phyloP scores from a whole-genome alignment of 23 red algal species.

The Agarophyton chilense region DNA sequence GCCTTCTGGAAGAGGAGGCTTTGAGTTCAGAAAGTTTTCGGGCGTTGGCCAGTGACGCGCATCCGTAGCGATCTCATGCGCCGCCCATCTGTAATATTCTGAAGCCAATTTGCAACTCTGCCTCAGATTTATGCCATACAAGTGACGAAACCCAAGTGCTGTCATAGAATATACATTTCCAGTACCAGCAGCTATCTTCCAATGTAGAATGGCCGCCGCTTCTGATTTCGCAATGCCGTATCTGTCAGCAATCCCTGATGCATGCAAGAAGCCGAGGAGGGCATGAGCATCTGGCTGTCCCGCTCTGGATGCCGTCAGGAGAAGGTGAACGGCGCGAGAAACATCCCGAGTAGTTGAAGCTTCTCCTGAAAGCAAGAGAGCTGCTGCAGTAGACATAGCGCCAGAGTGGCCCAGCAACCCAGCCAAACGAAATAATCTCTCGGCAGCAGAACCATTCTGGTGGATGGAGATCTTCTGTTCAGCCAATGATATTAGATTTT shows the following conservation, averaged over 20 bases:
- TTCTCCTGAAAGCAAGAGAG: conserved; percentile 50
- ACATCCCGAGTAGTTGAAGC: conserved; percentile 4
- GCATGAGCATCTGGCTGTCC: conserved; percentile 88
- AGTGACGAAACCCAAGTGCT: conserved; percentile 56
- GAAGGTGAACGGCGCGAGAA: conserved; percentile 22
- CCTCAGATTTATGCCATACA: conserved; percentile 44
- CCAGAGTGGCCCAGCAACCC: conserved; percentile 61
- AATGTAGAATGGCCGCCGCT: conserved; percentile 44
- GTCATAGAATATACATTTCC: conserved; percentile 60
- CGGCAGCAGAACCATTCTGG: neutral
- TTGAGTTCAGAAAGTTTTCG: conserved; percentile 47
- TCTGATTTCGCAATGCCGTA: conserved; percentile 34
- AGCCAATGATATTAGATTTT: conserved; percentile 1
- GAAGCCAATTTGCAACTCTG: conserved; percentile 43
- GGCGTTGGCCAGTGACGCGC: conserved; percentile 44
- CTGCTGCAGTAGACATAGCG: conserved; percentile 30
- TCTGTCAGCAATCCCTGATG: conserved; percentile 62
- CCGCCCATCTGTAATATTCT: conserved; percentile 54
- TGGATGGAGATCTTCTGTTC: neutral
- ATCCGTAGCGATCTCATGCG: conserved; percentile 67
- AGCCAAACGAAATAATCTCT: conserved; percentile 53
- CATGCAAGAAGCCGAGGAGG: conserved; percentile 69
- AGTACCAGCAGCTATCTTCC: conserved; percentile 63
- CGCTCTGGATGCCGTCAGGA: conserved; percentile 4
- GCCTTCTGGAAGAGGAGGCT: conserved; percentile 49